Evolutionary conservation across 352 stramenopile genomes (phyloP).

Genomic region (Peronospora farinosa): DNA sequence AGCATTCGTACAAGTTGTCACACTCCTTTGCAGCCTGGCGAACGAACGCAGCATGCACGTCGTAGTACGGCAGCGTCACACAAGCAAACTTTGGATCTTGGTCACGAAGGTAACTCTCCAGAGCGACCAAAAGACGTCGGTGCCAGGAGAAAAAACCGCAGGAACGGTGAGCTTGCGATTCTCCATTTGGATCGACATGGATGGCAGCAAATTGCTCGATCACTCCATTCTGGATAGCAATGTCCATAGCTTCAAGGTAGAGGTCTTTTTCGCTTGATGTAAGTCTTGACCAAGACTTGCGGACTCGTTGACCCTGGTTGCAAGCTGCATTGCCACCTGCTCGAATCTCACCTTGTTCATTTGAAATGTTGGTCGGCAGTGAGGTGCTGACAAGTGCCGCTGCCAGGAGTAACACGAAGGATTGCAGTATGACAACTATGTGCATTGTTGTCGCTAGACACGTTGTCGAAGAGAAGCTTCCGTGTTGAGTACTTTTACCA

Average conservation of each 20-base stretch:
- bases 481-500: slow-evolving; percentile 6
- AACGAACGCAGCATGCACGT: slow-evolving; percentile 52
- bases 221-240: slow-evolving; percentile 34
- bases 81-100: slow-evolving; percentile 42
- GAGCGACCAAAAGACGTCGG: slow-evolving; percentile 43
- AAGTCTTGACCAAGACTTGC: slow-evolving; percentile 12
- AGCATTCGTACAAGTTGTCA: slow-evolving; percentile 44
- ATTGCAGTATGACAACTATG: slow-evolving; percentile 6
- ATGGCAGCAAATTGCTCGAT: slow-evolving; percentile 42
- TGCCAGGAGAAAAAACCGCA: slow-evolving; percentile 56
- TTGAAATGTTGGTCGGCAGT: neutral
- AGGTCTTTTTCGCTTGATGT: slow-evolving; percentile 31
- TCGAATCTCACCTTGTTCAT: neutral
- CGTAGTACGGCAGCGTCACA: slow-evolving; percentile 53
- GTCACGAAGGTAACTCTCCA: slow-evolving; percentile 47
- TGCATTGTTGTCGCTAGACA: slow-evolving; percentile 6
- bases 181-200: slow-evolving; percentile 34
- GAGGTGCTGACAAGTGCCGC: slow-evolving; percentile 7
- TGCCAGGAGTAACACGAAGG: slow-evolving; percentile 7
- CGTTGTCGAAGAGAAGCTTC: neutral
- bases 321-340: slow-evolving; percentile 37
- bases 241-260: slow-evolving; percentile 39
- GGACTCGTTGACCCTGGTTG: slow-evolving; percentile 22
- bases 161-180: slow-evolving; percentile 40
- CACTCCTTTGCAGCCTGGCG: slow-evolving; percentile 33